Base-by-base conservation (phyloP, 345 rosid species). In the Aquilaria malaccensis region DNA sequence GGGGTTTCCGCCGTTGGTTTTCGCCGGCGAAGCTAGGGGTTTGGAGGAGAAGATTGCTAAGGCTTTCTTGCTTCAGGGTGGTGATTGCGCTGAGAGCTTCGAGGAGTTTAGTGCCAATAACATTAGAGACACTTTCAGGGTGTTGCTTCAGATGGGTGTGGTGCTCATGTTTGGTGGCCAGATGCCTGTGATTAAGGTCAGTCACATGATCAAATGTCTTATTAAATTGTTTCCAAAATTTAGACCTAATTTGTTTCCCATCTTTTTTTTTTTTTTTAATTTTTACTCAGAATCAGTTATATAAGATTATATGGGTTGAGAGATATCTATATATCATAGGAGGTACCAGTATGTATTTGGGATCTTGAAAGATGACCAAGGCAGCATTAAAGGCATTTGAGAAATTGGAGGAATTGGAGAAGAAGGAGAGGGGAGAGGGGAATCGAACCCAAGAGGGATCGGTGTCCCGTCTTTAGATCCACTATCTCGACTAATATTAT, bases 121-220 rank as follows among this genome's bases (percentile, higher is more conserved):
- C 64, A 79, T 79, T 15, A 70, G 84, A 65, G 78, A 79, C 15
- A 79, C 86, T 9, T 79, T 81, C 41, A 76, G 85, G 64, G 70
- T 15, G 15, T 15, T 15, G 62, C 74, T 80, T 64, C 87, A 83
- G 79, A 83, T 83, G 87, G 64, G 88, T 30, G 80, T 66, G 59
- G 88, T 83, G 32, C 88, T 83, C 45, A 80, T 69, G 22, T 83
- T 80, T 46, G 88, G 88, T 7, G 88, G 85, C 1, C 88, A 83
- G 69, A 70, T 80, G 56, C 88, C 88, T 0, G 67, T 83, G 13
- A 62, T 80, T 47, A 83, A 83, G 88, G 87, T 82, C 15, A 45
- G 54, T 55, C 65, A 10, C 3, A 30, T 12, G 5, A 30, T 0
- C 45, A 15, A 37, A 0, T 50, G 10, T n/a, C 22, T 41, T 63